A percentile compares a stretch with the other conserved stretches of the same genome.
These are phyloP conservation scores for Arachnomyces sp. DNA, from an alignment of 2,329 filamentous ascomycete species.

Conservation along the genomic window DNA sequence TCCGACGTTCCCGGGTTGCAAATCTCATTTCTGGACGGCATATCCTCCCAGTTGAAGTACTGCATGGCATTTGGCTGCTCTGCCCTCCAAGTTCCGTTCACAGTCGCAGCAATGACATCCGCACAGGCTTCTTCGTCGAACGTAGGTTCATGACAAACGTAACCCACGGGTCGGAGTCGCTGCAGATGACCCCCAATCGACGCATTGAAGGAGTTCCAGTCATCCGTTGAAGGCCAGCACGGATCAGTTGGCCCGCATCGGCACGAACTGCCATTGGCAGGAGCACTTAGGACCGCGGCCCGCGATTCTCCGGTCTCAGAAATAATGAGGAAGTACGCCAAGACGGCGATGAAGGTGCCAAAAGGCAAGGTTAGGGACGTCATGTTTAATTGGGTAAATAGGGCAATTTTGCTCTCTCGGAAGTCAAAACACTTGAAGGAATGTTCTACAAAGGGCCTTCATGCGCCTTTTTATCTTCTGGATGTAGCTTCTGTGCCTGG, in stretches of 20 bases:
- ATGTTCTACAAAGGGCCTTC: too few relatives aligned
- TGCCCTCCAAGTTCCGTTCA: conserved; percentile 22
- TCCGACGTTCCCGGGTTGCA: conserved; percentile 2
- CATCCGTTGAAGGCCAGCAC: conserved; percentile 4
- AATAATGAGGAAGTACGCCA: too few relatives aligned
- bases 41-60: conserved; percentile 1
- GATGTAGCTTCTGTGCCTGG: too few relatives aligned
- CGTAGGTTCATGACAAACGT: conserved; percentile 5
- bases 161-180: not conserved
- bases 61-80: conserved; percentile 17
- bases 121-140: conserved; percentile 2
- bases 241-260: conserved; percentile 4
- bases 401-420: too few relatives aligned
- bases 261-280: too few relatives aligned
- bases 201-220: conserved; percentile 2
- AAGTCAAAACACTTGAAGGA: too few relatives aligned
- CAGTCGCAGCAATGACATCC: not conserved
- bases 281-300: too few relatives aligned
- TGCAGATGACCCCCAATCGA: conserved; percentile 1
- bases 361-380: too few relatives aligned
- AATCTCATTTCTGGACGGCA: not conserved
- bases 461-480: too few relatives aligned
- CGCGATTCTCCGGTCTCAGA: too few relatives aligned
- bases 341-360: too few relatives aligned
- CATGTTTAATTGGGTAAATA: too few relatives aligned